Percentiles rank a stretch among this genome's conserved stretches.
phyloP scores from a whole-genome alignment of 345 rosid genomes.

The Brassica carinata region DNA sequence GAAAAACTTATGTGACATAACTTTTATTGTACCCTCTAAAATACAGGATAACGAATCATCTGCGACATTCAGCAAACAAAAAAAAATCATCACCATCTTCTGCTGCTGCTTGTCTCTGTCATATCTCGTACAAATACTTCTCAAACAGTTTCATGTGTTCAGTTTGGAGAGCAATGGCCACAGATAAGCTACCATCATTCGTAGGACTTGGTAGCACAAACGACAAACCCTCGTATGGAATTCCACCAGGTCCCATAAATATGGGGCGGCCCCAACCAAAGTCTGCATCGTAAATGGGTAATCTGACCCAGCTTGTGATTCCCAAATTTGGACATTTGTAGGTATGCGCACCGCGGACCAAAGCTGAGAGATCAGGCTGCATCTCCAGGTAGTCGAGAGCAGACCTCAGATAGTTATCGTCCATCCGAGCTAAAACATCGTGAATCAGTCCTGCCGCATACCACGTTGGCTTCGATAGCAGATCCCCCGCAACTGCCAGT shows the following conservation, averaged over 20 bases:
- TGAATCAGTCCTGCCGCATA: constrained; percentile 77
- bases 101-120: constrained; percentile 12
- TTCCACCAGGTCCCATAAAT: constrained; percentile 92
- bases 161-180: constrained; percentile 77
- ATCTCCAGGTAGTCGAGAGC: constrained; percentile 93
- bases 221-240: constrained; percentile 78
- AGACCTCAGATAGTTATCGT: constrained; percentile 78
- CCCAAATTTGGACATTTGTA: constrained; percentile 85
- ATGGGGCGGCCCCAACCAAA: constrained; percentile 96
- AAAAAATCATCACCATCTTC: constrained; percentile 2
- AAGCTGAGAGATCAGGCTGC: constrained; percentile 78
- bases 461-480: constrained; percentile 80
- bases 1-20: constrained; percentile 13
- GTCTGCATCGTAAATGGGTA: constrained; percentile 89
- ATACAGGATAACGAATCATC: constrained; percentile 29
- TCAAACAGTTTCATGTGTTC: constrained; percentile 80
- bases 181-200: constrained; percentile 75
- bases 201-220: constrained; percentile 76
- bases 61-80: constrained; percentile 17
- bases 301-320: constrained; percentile 85
- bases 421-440: constrained; percentile 80
- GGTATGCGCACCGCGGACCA: constrained; percentile 84
- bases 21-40: constrained; percentile 29
- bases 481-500: constrained; percentile 65
- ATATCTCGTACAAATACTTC: constrained; percentile 56